phyloP scores from a whole-genome alignment of 352 stramenopile genomes.

The Phytophthora pseudosyringae region DNA sequence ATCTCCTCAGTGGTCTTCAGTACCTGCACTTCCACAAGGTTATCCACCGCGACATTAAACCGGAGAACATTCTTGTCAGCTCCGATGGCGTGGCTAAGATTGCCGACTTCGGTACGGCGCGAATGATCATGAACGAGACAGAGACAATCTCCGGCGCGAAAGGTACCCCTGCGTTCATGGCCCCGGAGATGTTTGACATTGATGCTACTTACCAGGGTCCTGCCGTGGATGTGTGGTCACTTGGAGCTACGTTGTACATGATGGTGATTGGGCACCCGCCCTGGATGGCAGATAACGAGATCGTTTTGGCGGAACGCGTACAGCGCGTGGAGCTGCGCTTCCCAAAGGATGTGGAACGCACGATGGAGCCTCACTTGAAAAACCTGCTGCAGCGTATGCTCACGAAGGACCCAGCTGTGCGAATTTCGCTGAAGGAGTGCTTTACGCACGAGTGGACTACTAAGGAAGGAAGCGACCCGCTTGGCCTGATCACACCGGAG shows the following conservation, averaged over 20 bases:
- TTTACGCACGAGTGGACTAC: constrained; percentile 94
- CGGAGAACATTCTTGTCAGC: constrained; percentile 88
- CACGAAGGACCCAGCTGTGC: constrained; percentile 85
- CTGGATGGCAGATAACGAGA: constrained; percentile 92
- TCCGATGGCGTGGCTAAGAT: constrained; percentile 89
- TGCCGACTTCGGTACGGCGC: constrained; percentile 89
- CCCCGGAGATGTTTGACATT: constrained; percentile 92
- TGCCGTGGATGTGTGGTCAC: constrained; percentile 89
- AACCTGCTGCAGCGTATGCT: constrained; percentile 93
- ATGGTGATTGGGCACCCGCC: constrained; percentile 92
- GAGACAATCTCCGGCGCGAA: constrained; percentile 88
- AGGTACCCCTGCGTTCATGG: constrained; percentile 91
- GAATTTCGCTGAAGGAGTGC: constrained; percentile 81
- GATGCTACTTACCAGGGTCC: constrained; percentile 88
- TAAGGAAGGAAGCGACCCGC: constrained; percentile 91
- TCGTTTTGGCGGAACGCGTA: constrained; percentile 84
- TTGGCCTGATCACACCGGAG: constrained; percentile 52
- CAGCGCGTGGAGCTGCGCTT: constrained; percentile 90
- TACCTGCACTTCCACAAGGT: constrained; percentile 95
- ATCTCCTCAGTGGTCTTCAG: constrained; percentile 89
- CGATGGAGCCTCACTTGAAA: constrained; percentile 89
- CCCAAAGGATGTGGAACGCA: constrained; percentile 71
- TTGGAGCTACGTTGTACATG: constrained; percentile 93
- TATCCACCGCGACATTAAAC: constrained; percentile 94
- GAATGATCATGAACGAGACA: constrained; percentile 92